Conservation (phyloP, 2,329 filamentous ascomycete genomes). For the Sporothrix variecibatus region DNA sequence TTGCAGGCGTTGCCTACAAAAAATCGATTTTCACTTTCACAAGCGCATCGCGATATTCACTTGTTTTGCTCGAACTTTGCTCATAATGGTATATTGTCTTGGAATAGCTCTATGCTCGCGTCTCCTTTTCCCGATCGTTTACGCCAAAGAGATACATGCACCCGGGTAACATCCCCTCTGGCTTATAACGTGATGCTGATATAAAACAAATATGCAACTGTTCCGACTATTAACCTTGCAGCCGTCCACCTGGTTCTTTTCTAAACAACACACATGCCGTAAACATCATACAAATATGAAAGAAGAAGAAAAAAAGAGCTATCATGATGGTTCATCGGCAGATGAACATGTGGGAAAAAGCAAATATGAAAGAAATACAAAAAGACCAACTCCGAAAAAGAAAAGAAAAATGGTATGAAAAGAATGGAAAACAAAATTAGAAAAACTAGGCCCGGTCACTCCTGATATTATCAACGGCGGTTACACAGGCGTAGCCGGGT, state of each 20-base stretch:
- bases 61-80: background rate
- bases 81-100: background rate
- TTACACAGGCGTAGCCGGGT: constrained; percentile 8
- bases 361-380: background rate
- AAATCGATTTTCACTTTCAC: background rate
- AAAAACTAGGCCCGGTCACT: background rate
- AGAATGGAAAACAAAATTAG: background rate
- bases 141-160: background rate
- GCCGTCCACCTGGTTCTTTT: background rate
- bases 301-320: background rate
- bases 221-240: background rate
- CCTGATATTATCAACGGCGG: background rate
- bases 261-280: background rate
- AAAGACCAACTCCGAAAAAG: background rate
- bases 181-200: background rate
- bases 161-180: background rate
- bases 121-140: background rate
- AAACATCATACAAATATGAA: constrained; percentile 19
- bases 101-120: background rate
- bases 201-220: background rate
- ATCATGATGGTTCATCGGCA: constrained; percentile 6
- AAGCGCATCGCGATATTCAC: background rate
- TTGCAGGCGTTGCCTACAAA: constrained; percentile 1
- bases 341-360: constrained; percentile 7
- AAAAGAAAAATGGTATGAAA: background rate